Percentiles rank a stretch among this genome's conserved stretches.
Evolutionary conservation across 768 basidiomycete species (phyloP).

Genomic region (Mycena indigotica): DNA sequence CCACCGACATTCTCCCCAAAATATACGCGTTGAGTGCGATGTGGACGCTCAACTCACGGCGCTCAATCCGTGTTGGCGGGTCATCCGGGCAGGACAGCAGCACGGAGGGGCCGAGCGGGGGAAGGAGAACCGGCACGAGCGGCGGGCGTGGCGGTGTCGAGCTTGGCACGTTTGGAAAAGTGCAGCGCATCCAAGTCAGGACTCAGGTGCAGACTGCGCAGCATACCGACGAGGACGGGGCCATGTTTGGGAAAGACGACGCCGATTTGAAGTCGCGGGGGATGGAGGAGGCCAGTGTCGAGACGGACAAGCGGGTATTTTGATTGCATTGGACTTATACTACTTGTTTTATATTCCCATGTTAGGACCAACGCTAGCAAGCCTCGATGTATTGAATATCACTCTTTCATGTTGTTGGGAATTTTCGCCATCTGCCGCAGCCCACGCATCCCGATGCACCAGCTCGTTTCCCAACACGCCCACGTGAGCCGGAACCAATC

Average conservation of each 20-base stretch:
- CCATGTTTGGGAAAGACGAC: not conserved
- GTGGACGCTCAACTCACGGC: not conserved
- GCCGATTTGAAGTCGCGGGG: not conserved
- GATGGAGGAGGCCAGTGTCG: not conserved
- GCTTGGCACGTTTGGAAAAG: not conserved
- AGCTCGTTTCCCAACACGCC: conserved; percentile 13
- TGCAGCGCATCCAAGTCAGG: not conserved
- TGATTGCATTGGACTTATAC: too few species aligned
- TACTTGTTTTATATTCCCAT: too few species aligned
- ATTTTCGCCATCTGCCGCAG: conserved; percentile 6
- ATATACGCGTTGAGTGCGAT: not conserved
- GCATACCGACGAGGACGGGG: not conserved
- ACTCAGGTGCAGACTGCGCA: not conserved
- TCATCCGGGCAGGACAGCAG: not conserved
- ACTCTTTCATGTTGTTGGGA: too few species aligned
- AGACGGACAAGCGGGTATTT: too few species aligned
- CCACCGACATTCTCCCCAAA: not conserved
- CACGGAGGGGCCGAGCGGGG: not conserved
- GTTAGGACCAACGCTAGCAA: too few species aligned
- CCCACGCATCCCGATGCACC: conserved; percentile 11
- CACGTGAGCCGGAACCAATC: conserved; percentile 12
- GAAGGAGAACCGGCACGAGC: not conserved
- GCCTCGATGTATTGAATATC: too few species aligned
- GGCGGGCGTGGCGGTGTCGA: not conserved
- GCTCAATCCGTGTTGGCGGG: not conserved